Evolutionary conservation across 768 basidiomycete genomes (phyloP).

Genomic region (Strobilomyces confusus): DNA sequence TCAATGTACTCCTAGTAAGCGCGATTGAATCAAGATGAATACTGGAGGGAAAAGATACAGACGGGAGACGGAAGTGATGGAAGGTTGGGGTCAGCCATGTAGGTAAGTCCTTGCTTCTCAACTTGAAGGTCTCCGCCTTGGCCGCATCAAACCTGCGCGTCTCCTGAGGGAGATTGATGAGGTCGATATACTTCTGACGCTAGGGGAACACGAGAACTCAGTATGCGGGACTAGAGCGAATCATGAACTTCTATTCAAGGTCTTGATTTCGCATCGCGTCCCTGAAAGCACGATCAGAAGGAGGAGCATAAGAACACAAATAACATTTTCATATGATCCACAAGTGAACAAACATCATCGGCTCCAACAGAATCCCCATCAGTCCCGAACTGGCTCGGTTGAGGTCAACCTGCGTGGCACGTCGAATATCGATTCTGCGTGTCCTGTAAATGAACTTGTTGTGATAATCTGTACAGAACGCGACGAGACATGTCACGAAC

Average conservation of each 20-base stretch:
- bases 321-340: neutral
- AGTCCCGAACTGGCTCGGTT: conserved; percentile 87
- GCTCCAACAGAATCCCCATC: conserved; percentile 95
- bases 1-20: conserved; percentile 58
- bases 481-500: conserved; percentile 37
- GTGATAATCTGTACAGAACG: neutral
- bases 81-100: conserved; percentile 97
- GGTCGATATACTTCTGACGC: conserved; percentile 75
- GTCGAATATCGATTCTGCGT: conserved; percentile 82
- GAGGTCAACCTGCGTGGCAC: conserved; percentile 68
- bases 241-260: conserved; percentile 48
- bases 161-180: conserved; percentile 68
- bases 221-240: conserved; percentile 12
- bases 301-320: neutral
- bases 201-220: conserved; percentile 29
- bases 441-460: conserved; percentile 49
- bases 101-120: conserved; percentile 92
- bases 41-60: conserved; percentile 8
- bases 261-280: conserved; percentile 28
- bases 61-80: conserved; percentile 66
- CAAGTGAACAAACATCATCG: conserved; percentile 53
- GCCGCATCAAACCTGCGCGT: conserved; percentile 89
- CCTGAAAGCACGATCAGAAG: conserved; percentile 42
- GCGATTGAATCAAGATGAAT: neutral
- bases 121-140: conserved; percentile 71